A percentile compares a stretch with the other conserved stretches of the same genome.
phyloP scores from a whole-genome alignment of 495 filamentous ascomycete genomes.

The Annulohypoxylon maeteangense region DNA sequence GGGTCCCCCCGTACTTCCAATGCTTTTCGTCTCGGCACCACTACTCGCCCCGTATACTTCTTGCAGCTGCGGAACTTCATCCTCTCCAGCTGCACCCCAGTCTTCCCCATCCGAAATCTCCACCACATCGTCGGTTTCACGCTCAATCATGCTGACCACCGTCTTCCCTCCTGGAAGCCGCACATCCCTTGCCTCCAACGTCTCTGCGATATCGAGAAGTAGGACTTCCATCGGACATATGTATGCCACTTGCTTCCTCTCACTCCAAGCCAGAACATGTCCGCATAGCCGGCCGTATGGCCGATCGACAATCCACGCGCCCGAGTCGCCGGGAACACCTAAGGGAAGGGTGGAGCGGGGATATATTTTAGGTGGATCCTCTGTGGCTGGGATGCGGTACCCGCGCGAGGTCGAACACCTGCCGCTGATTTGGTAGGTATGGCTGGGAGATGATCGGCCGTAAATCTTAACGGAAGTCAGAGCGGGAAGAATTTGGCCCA shows the following conservation, averaged over 20 bases:
- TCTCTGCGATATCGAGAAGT: conserved; percentile 83
- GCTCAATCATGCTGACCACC: conserved; percentile 26
- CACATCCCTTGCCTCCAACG: conserved; percentile 68
- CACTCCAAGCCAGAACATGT: conserved; percentile 88
- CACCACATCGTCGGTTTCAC: conserved; percentile 16
- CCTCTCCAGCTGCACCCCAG: conserved; percentile 23
- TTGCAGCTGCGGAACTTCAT: conserved; percentile 19
- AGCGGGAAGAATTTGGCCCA: conserved; percentile 75
- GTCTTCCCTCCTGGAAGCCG: conserved; percentile 60
- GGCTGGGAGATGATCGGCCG: conserved; percentile 80
- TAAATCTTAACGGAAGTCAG: conserved; percentile 85
- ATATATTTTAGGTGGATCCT: conserved; percentile 29
- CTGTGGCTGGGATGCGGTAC: conserved; percentile 26
- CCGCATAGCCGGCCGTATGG: conserved; percentile 82
- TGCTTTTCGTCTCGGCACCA: background rate
- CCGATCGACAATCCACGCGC: conserved; percentile 92
- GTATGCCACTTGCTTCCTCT: conserved; percentile 78
- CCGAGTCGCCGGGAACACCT: conserved; percentile 87
- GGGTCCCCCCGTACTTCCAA: background rate
- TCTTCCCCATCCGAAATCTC: conserved; percentile 40
- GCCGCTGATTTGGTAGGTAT: conserved; percentile 82
- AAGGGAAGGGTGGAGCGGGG: conserved; percentile 47
- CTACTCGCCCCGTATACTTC: conserved; percentile 4
- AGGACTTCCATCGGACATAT: conserved; percentile 95
- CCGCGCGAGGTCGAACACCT: conserved; percentile 45